Conservation (phyloP, 805 yeast genomes). For the Myxozyma sirexii region DNA sequence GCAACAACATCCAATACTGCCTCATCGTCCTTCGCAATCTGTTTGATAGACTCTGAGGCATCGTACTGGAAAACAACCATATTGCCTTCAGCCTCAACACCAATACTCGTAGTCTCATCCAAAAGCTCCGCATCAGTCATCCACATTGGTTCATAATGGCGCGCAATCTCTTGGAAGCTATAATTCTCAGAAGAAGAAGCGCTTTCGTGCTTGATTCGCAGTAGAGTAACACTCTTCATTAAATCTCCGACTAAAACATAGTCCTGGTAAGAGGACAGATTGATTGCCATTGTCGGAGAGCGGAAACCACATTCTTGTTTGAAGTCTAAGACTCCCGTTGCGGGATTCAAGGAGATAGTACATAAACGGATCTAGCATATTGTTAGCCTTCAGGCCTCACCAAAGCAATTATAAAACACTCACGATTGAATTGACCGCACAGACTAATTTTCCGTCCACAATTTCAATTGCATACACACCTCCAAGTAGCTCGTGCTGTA, state of each 20-base stretch:
- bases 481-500: constrained; percentile 22
- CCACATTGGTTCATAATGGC: constrained; percentile 35
- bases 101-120: constrained; percentile 15
- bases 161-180: constrained; percentile 21
- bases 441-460: constrained; percentile 16
- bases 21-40: constrained; percentile 2
- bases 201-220: constrained; percentile 4
- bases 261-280: constrained; percentile 19
- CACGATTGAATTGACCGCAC: constrained; percentile 31
- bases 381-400: background rate
- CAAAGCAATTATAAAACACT: background rate
- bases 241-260: constrained; percentile 33
- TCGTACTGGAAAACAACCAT: constrained; percentile 24
- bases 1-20: constrained; percentile 20
- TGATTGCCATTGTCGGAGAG: constrained; percentile 29
- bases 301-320: constrained; percentile 28
- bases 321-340: constrained; percentile 16
- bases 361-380: constrained; percentile 23
- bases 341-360: constrained; percentile 3
- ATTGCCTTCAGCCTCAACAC: constrained; percentile 35
- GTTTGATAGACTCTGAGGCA: background rate
- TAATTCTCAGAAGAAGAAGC: background rate
- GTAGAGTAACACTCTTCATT: constrained; percentile 30
- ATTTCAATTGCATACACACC: constrained; percentile 29
- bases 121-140: constrained; percentile 33